A percentile compares a stretch with the other conserved stretches of the same genome.
Evolutionary conservation across 2,329 filamentous ascomycete species (phyloP).

Genomic region (Botrytis elliptica): DNA sequence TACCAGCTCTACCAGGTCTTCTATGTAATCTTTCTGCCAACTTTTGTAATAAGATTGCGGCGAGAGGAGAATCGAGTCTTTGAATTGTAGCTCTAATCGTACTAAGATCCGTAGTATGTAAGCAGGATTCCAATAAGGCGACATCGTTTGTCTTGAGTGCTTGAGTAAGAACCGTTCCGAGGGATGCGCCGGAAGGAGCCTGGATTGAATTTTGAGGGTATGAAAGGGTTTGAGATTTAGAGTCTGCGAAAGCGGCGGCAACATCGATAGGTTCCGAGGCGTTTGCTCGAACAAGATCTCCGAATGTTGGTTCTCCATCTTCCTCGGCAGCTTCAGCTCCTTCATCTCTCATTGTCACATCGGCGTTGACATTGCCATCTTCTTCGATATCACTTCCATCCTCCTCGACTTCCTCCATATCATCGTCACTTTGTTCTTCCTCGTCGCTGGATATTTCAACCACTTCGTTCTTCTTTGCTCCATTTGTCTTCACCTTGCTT

Average conservation of each 20-base stretch:
- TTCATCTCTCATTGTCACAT: conserved; percentile 41
- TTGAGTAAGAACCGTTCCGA: conserved; percentile 90
- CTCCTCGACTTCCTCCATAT: conserved; percentile 47
- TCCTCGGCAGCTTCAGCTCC: conserved; percentile 42
- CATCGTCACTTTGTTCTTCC: conserved; percentile 42
- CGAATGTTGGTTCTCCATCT: conserved; percentile 66
- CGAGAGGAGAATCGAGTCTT: conserved; percentile 80
- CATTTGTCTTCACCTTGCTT: conserved; percentile 28
- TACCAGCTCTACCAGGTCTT: conserved; percentile 83
- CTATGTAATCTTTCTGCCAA: conserved; percentile 84
- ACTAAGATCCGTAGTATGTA: conserved; percentile 72
- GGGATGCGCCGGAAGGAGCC: conserved; percentile 69
- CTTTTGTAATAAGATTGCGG: conserved; percentile 74
- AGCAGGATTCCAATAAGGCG: conserved; percentile 85
- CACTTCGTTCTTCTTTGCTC: conserved; percentile 32
- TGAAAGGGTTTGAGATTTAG: conserved; percentile 26
- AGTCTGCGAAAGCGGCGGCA: conserved; percentile 53
- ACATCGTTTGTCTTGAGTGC: conserved; percentile 89
- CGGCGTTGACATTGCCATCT: conserved; percentile 43
- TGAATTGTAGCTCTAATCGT: conserved; percentile 88
- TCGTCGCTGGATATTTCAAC: conserved; percentile 60
- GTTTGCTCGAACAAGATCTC: conserved; percentile 73
- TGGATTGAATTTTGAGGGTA: conserved; percentile 34
- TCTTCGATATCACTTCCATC: conserved; percentile 49
- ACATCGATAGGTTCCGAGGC: conserved; percentile 77